A percentile compares a stretch with the other conserved stretches of the same genome.
phyloP scores from a whole-genome alignment of 169 alveolate species.

The Toxoplasma gondii region DNA sequence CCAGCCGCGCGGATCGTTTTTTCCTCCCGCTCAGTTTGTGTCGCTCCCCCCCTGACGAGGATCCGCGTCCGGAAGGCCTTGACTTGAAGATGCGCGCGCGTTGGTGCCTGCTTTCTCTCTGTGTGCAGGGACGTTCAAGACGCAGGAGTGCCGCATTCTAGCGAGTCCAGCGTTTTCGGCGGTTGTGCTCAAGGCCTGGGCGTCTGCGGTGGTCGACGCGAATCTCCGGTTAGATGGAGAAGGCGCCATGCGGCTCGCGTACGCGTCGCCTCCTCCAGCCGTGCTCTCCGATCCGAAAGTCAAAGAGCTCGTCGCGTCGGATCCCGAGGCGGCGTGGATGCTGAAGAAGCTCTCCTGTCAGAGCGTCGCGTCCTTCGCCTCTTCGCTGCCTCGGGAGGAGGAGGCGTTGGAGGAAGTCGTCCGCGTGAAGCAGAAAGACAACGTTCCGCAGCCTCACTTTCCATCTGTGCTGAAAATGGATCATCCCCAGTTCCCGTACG shows the following conservation, averaged over 20 bases:
- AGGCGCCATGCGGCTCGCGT: neutral
- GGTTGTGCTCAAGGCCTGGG: constrained; percentile 2
- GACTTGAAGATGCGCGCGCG: neutral
- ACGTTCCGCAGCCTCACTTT: constrained; percentile 68
- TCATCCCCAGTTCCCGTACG: constrained; percentile 67
- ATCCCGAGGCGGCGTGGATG: constrained; percentile 1
- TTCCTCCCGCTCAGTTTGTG: too few species aligned
- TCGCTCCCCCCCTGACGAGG: too few species aligned
- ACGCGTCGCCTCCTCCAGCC: neutral
- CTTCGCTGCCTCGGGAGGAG: neutral
- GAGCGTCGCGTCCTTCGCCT: neutral
- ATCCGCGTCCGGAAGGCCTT: too few species aligned
- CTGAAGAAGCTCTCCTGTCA: neutral
- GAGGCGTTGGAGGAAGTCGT: constrained; percentile 45
- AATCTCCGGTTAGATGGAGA: constrained; percentile 26
- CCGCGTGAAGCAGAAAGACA: constrained; percentile 25
- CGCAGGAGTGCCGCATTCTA: constrained; percentile 25
- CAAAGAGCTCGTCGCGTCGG: neutral
- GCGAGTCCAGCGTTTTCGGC: neutral
- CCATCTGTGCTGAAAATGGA: constrained; percentile 66
- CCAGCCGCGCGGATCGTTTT: too few species aligned
- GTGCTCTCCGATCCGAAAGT: neutral
- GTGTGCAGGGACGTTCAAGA: neutral
- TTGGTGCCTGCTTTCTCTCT: neutral
- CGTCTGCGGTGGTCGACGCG: neutral